Conservation (phyloP, 2,329 filamentous ascomycete genomes). For the Pseudophaeomoniella oleicola region DNA sequence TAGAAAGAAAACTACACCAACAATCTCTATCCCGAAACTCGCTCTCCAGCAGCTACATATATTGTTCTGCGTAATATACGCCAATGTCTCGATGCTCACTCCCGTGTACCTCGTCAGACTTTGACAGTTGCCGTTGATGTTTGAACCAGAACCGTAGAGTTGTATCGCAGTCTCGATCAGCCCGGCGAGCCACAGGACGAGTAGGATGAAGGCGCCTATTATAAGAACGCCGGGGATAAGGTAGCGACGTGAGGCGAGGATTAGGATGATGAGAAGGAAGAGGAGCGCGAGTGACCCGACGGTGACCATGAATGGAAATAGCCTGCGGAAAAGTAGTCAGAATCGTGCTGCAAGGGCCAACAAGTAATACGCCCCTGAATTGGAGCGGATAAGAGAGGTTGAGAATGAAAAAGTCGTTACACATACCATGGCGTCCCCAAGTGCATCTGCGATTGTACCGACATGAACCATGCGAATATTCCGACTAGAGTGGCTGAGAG, state of each 20-base stretch:
- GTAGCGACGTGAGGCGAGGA: constrained; percentile 39
- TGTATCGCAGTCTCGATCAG: constrained; percentile 50
- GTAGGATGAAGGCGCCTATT: constrained; percentile 45
- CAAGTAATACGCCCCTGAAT: no score
- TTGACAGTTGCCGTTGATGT: constrained; percentile 45
- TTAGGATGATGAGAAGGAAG: constrained; percentile 44
- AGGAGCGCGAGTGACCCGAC: constrained; percentile 40
- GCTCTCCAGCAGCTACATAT: constrained; percentile 53
- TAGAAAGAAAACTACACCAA: constrained; percentile 47
- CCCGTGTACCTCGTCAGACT: constrained; percentile 37
- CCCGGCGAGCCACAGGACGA: constrained; percentile 46
- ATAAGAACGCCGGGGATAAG: constrained; percentile 46
- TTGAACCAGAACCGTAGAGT: constrained; percentile 40
- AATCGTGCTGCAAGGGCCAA: no score
- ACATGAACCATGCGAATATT: constrained; percentile 46
- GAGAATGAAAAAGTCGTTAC: no score
- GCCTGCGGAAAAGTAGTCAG: constrained; percentile 27
- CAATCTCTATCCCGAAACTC: constrained; percentile 48
- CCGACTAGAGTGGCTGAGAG: constrained; percentile 43
- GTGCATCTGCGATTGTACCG: constrained; percentile 39
- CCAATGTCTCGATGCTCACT: constrained; percentile 39
- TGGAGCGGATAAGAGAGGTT: no score
- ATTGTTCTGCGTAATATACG: constrained; percentile 47
- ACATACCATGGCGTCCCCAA: constrained; percentile 46
- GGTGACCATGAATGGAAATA: constrained; percentile 50